phyloP scores from a whole-genome alignment of 352 stramenopile species.

The Phytophthora podocarpi region DNA sequence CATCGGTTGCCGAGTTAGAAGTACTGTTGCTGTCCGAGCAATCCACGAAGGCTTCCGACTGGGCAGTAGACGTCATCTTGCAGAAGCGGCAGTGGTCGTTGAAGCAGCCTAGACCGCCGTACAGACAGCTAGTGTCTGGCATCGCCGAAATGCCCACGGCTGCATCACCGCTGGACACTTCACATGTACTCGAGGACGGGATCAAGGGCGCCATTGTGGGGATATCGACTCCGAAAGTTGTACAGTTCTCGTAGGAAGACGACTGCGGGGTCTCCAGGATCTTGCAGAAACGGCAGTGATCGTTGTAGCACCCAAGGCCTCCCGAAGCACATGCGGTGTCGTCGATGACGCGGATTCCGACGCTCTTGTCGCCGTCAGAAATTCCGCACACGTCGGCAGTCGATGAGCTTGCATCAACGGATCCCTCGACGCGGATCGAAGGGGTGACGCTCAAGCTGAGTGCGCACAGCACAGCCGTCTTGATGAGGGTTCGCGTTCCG shows the following conservation, averaged over 20 bases:
- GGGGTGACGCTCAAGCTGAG: slow-evolving; percentile 23
- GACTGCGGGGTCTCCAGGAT: slow-evolving; percentile 38
- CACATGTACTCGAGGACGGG: slow-evolving; percentile 10
- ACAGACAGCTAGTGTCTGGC: slow-evolving; percentile 30
- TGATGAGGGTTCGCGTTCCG: slow-evolving; percentile 24
- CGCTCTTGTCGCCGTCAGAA: slow-evolving; percentile 36
- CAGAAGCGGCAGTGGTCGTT: slow-evolving; percentile 51
- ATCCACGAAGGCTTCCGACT: slow-evolving; percentile 39
- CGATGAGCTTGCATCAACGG: slow-evolving; percentile 12
- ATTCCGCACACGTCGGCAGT: slow-evolving; percentile 22
- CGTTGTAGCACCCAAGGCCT: slow-evolving; percentile 48
- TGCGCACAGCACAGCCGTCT: slow-evolving; percentile 33
- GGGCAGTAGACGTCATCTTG: slow-evolving; percentile 23
- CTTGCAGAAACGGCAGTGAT: slow-evolving; percentile 49
- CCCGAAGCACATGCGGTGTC: slow-evolving; percentile 41
- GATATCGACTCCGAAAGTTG: slow-evolving; percentile 23
- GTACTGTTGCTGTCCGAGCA: slow-evolving; percentile 17
- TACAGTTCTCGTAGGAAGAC: slow-evolving; percentile 37
- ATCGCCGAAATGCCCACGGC: slow-evolving; percentile 42
- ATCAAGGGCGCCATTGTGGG: slow-evolving; percentile 26
- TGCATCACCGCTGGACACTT: slow-evolving; percentile 28
- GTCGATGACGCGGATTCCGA: slow-evolving; percentile 39
- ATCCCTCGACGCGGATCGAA: slow-evolving; percentile 5
- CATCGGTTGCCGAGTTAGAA: slow-evolving; percentile 12
- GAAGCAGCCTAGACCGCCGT: slow-evolving; percentile 47